phyloP scores from a whole-genome alignment of 768 basidiomycete species.

The Naganishia kalamii region DNA sequence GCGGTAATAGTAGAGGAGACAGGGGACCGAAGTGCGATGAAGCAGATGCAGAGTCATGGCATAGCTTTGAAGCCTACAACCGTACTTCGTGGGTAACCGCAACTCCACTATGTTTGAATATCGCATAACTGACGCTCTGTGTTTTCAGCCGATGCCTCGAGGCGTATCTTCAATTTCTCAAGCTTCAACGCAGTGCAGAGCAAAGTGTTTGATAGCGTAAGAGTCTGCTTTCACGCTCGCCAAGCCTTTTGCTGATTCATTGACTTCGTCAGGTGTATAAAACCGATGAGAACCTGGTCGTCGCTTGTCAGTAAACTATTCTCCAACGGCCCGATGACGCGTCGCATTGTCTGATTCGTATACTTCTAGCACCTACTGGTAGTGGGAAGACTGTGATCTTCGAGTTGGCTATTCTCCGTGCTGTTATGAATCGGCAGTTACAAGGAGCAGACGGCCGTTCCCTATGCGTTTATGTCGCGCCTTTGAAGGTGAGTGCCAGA shows the following conservation, averaged over 20 bases:
- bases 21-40: constrained; percentile 11
- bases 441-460: constrained; percentile 55
- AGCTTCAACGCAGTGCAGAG: constrained; percentile 91
- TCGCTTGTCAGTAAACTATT: constrained; percentile 33
- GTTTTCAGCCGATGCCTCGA: constrained; percentile 66
- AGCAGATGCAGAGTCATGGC: constrained; percentile 16
- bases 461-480: constrained; percentile 72
- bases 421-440: constrained; percentile 50
- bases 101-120: background rate
- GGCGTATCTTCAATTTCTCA: constrained; percentile 75
- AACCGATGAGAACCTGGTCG: constrained; percentile 46
- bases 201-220: constrained; percentile 67
- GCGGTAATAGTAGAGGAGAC: background rate
- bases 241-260: constrained; percentile 47
- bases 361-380: constrained; percentile 69
- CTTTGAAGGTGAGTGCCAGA: constrained; percentile 63
- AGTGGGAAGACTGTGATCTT: constrained; percentile 95
- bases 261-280: constrained; percentile 40
- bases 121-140: background rate
- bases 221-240: constrained; percentile 27
- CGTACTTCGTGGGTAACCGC: constrained; percentile 14
- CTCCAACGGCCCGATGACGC: background rate
- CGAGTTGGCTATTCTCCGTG: constrained; percentile 76
- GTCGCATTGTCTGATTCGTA: background rate
- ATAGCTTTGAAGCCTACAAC: constrained; percentile 17